Evolutionary conservation across 2,329 filamentous ascomycete genomes (phyloP), one percentile per base, ranked within the genome.

Genomic region (Aspergillus niger): DNA sequence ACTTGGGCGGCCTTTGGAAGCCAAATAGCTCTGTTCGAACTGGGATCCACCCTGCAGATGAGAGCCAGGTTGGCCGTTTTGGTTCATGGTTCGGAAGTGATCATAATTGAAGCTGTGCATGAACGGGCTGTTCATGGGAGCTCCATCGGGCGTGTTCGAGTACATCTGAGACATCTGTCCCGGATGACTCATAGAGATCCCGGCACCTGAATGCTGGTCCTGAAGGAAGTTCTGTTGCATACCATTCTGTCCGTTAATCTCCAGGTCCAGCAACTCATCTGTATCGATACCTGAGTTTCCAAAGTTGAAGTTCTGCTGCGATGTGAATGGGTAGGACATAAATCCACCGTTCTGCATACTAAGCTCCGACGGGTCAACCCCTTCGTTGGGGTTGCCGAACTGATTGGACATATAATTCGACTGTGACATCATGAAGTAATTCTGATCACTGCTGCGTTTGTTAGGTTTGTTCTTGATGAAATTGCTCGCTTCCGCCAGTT

Each of bases 71-170:
- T 67, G 72, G 61, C 82, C 81, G 71, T 84, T 82, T 71, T 81
- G 82, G 57, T 90, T 88, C 70, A 81, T 80, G 60, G 86, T 85
- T 48, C 90, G 86, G 74, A 92, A 96, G 65, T 92, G 90, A 38
- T 83, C 83, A 71, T 90, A 90, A 77, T 88, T 89, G 80, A 93
- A 95, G 71, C 85, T 88, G 68, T 90, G 86, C 44, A 91, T 85
- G 71, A 92, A 97, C 0, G 94, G 94, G 70, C 92, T 97, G 72
- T 96, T 91, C 62, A 97, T 94, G 5, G 94, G 92, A 56, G 92
- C 90, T 55, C 92, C 92, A 63, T 98, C 94, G 3, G 94, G 93
- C 2, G 93, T 97, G 74, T 91, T 91, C 20, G 94, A 97, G 77
- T 90, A 98, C 63, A 91, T 87, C 71, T 90, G 75, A 13, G 75